These are phyloP conservation scores for Urostyla sp. DNA, from an alignment of 73 alveolate species.

Conservation along the genomic window DNA sequence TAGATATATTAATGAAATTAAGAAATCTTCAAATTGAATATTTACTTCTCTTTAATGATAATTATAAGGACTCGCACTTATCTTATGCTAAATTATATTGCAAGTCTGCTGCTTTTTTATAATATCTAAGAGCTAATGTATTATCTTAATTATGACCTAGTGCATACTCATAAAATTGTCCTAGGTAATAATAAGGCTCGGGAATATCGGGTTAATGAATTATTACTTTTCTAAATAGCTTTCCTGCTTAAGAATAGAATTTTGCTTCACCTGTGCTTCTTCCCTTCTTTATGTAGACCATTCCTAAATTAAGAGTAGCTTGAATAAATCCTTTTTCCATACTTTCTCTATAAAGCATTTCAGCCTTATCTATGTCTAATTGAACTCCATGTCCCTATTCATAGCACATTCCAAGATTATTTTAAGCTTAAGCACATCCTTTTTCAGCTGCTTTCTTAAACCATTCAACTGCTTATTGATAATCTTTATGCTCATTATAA, in stretches of 20 bases:
- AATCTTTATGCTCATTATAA: slow-evolving; percentile 60
- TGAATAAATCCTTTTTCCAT: slow-evolving; percentile 74
- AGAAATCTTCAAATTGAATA: no score
- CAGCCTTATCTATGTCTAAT: slow-evolving; percentile 72
- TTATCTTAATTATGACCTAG: slow-evolving; percentile 78
- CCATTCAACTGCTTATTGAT: slow-evolving; percentile 72
- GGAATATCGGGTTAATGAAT: slow-evolving; percentile 53
- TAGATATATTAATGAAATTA: no score
- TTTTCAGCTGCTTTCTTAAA: slow-evolving; percentile 79
- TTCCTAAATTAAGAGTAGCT: slow-evolving; percentile 78
- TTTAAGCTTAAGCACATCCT: slow-evolving; percentile 80
- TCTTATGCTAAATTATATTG: slow-evolving; percentile 73
- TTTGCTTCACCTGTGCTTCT: slow-evolving; percentile 7
- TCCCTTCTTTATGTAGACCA: slow-evolving; percentile 71
- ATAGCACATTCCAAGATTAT: slow-evolving; percentile 88
- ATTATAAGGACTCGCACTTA: no score
- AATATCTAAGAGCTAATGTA: slow-evolving; percentile 72
- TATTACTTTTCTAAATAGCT: slow-evolving; percentile 57
- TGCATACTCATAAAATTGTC: slow-evolving; percentile 80
- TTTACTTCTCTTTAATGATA: no score
- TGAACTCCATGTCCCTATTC: slow-evolving; percentile 88
- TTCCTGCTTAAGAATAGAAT: slow-evolving; percentile 59
- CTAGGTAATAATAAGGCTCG: slow-evolving; percentile 81
- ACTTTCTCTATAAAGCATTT: slow-evolving; percentile 67
- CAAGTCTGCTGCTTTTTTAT: slow-evolving; percentile 80